Evolutionary conservation across 768 basidiomycete species (phyloP), one percentile per base, ranked within the genome.

Genomic region (Pleurotus ostreatus): DNA sequence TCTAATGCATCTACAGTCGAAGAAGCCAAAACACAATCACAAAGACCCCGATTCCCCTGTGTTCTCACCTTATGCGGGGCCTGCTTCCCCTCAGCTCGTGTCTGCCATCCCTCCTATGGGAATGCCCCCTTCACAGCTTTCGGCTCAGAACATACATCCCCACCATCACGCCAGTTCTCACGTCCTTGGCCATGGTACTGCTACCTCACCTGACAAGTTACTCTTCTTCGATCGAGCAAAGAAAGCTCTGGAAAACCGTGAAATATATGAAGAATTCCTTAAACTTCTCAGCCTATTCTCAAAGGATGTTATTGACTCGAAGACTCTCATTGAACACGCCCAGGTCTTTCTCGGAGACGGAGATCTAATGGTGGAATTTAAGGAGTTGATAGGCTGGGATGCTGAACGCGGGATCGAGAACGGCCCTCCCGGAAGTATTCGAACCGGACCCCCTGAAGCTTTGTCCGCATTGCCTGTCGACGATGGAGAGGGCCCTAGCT

Each of bases 211-310:
- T 9, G 89, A 92, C 58, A 94, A 97, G 65, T 80, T 94, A 30
- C 75, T 89, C 11, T 98, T 98, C 78, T 98, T 98, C 66, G 97
- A 98, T 66, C 85, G 91, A 41, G 91, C 94, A 60, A 96, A 90
- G 70, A 87, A 85, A 61, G 75, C 84, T 0, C 71, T 93, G 6
- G 91, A 91, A 66, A 82, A 76, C 67, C 80, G 83, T 58, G 89
- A 89, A 52, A 78, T 84, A 38, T 93, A 91, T 63, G 94, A 97
- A 63, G 96, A 98, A 62, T 98, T 98, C 70, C 75, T 98, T 64
- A 98, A 96, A 73, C 77, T 98, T 23, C 79, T 98, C 51, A 89
- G 85, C 66, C 78, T 98, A 48, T 99, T 90, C 71, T 87, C 92
- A 13, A 89, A 88, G 63, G 94, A 97, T 57, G 86, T 98, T 63